Conservation (phyloP, 1,284 basidiomycete genomes). For the Leucoagaricus sp. region DNA sequence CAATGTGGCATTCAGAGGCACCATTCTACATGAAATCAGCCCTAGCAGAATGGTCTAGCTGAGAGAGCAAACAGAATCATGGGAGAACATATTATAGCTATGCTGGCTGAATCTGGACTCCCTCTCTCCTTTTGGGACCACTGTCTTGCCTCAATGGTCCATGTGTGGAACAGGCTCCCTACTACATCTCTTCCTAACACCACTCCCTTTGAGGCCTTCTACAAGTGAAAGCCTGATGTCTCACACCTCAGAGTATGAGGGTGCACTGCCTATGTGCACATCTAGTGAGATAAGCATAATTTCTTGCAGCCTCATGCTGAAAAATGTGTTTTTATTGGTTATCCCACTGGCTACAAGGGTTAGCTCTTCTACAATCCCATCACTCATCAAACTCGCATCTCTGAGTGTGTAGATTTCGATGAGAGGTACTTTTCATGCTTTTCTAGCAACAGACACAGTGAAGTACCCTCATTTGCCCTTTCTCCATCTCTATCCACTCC, state of each 20-base stretch:
- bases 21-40: constrained; percentile 8
- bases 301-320: constrained; percentile 25
- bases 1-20: constrained; percentile 2
- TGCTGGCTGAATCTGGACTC: too few species aligned
- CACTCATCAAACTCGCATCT: too few species aligned
- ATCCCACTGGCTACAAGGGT: too few species aligned
- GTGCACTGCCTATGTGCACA: constrained; percentile 31
- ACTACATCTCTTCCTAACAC: too few species aligned
- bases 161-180: too few species aligned
- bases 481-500: too few species aligned
- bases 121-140: too few species aligned
- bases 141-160: too few species aligned
- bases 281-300: constrained; percentile 26
- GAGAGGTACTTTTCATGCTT: neutral
- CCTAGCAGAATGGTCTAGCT: constrained; percentile 15
- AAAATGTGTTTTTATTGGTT: too few species aligned
- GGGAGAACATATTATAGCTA: constrained; percentile 1
- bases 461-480: neutral
- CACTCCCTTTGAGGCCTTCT: too few species aligned
- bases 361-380: too few species aligned
- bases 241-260: constrained; percentile 15
- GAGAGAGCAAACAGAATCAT: constrained; percentile 11
- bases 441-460: neutral
- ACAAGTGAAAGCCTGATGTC: neutral
- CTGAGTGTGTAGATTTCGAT: neutral